phyloP scores from a whole-genome alignment of 371 early-diverging fungal species.

The Syncephalis plumigaleata region DNA sequence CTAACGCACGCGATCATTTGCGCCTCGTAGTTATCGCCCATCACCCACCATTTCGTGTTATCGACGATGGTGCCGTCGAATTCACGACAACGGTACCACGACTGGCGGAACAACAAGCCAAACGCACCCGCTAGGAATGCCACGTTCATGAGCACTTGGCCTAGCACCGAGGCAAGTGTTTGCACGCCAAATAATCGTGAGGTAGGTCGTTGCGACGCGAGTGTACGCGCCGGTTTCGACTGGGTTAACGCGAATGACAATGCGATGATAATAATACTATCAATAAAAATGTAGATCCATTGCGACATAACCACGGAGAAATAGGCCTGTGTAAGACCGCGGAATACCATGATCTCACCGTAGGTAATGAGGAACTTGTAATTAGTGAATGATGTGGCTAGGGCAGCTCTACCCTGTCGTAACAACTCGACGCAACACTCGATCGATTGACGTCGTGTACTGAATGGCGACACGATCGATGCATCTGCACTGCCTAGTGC shows the following conservation, averaged over 20 bases:
- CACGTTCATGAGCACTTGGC: slow-evolving; percentile 44
- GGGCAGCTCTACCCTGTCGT: slow-evolving; percentile 51
- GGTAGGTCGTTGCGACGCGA: slow-evolving; percentile 42
- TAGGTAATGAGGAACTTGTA: slow-evolving; percentile 60
- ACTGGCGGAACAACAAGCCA: slow-evolving; percentile 33
- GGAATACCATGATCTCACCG: slow-evolving; percentile 53
- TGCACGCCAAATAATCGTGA: slow-evolving; percentile 48
- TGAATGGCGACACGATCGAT: slow-evolving; percentile 75
- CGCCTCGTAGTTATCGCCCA: slow-evolving; percentile 62
- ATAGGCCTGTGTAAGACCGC: slow-evolving; percentile 39
- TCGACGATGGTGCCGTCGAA: slow-evolving; percentile 40
- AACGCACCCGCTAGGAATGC: slow-evolving; percentile 25
- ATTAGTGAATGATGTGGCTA: slow-evolving; percentile 54
- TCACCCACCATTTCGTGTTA: slow-evolving; percentile 49
- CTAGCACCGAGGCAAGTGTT: slow-evolving; percentile 41
- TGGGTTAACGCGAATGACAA: slow-evolving; percentile 46
- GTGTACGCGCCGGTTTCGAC: slow-evolving; percentile 27
- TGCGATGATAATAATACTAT: slow-evolving; percentile 43
- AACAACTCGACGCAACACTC: slow-evolving; percentile 54
- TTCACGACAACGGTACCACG: slow-evolving; percentile 52
- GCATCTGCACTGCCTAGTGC: slow-evolving; percentile 77
- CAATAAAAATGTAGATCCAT: slow-evolving; percentile 49
- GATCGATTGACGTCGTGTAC: slow-evolving; percentile 42
- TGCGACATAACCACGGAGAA: slow-evolving; percentile 29
- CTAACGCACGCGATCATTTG: slow-evolving; percentile 27